Evolutionary conservation across 495 filamentous ascomycete genomes (phyloP), one percentile per base, ranked within the genome.

Genomic region (Tuber brumale): DNA sequence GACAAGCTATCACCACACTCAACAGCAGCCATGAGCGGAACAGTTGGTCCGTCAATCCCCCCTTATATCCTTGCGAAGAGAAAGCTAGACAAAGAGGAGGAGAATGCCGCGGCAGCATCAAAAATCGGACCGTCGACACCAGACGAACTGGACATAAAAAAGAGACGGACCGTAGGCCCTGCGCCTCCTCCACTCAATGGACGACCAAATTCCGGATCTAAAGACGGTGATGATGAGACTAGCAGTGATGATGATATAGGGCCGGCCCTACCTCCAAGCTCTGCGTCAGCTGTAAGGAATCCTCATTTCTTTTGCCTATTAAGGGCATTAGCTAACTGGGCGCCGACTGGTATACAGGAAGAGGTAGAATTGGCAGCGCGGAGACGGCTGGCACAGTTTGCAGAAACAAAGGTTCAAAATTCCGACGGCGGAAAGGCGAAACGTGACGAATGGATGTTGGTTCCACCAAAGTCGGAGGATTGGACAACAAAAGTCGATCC

Each of bases 401-500:
- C 80, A 21, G 83, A 84, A 8, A 81, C 85, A 9, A 85, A 86
- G 37, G 27, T 39, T 42, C 37, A 35, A 37, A 71, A 74, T 2
- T 66, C 45, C 41, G 66, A 79, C 39, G 76, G 81, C 46, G 74
- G 75, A 74, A 87, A 87, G 77, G 84, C 83, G 27, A 86, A 88
- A 76, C 89, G 95, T 74, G 95, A 97, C 85, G 90, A 93, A 80
- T 99, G 95, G 95, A 99, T 99, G 95, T 87, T 95, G 43, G 89
- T 91, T 10, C 95, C 95, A 0, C 95, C 95, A 0, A 89, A 88
- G 6, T 84, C 87, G 41, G 86, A 87, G 44, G 89, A 89, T 79
- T 88, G 88, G 84, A 85, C 88, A 39, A 86, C 88, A 9, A 90
- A 91, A 61, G 89, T 92, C 72, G 95, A 97, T 84, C 94, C 95